Percentiles rank a stretch among this genome's conserved stretches.
Conservation (phyloP, 805 yeast genomes). For the Nematodospora valgi region DNA sequence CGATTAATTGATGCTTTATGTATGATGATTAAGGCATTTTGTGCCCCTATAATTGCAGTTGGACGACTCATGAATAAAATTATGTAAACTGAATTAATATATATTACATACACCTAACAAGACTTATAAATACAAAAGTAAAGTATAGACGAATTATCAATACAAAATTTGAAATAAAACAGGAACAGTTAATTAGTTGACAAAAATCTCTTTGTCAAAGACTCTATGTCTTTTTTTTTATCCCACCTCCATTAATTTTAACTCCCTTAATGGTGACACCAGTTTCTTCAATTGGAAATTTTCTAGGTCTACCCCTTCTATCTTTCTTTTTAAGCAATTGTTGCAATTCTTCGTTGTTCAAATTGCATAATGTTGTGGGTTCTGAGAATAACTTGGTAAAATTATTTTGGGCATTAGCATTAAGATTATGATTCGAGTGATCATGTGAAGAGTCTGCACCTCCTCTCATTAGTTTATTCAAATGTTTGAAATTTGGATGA, state of each 20-base stretch:
- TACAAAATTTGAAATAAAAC: background rate
- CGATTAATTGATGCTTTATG: conserved; percentile 41
- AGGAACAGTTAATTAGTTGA: background rate
- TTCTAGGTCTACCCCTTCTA: conserved; percentile 50
- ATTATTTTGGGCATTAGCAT: conserved; percentile 1
- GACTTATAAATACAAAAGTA: background rate
- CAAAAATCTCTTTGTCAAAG: background rate
- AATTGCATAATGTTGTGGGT: conserved; percentile 25
- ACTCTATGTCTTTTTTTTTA: conserved; percentile 14
- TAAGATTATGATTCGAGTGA: conserved; percentile 1
- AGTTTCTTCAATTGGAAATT: conserved; percentile 45
- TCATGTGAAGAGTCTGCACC: background rate
- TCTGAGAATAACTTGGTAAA: conserved; percentile 23
- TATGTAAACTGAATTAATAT: conserved; percentile 18
- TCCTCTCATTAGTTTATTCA: conserved; percentile 24
- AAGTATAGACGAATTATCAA: background rate
- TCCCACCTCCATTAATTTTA: conserved; percentile 32
- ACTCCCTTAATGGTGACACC: conserved; percentile 44
- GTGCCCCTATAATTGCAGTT: conserved; percentile 46
- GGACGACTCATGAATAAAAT: conserved; percentile 42
- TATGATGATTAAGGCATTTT: conserved; percentile 42
- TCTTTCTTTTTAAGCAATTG: conserved; percentile 38
- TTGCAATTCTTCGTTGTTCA: conserved; percentile 31
- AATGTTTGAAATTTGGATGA: conserved; percentile 40
- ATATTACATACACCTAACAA: conserved; percentile 5